A percentile compares a stretch with the other conserved stretches of the same genome.
Conservation (phyloP, 495 filamentous ascomycete species). For the Lichina pygmaea region DNA sequence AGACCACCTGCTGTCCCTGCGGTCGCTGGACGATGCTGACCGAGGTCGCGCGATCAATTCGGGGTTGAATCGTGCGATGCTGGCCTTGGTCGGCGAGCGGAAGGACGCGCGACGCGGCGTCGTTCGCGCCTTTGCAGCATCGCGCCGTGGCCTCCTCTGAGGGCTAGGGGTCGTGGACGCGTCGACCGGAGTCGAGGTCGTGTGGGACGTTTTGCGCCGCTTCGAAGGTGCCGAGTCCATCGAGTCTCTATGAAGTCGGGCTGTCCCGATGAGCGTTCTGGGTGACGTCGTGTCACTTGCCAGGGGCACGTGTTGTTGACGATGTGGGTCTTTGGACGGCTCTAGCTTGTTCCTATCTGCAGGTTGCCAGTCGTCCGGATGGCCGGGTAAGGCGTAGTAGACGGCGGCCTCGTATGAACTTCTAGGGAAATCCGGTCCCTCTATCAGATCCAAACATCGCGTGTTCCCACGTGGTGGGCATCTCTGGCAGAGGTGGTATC, state of each 20-base stretch:
- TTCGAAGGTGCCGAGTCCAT: conserved; percentile 1
- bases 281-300: no score
- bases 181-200: neutral
- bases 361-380: no score
- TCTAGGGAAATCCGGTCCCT: no score
- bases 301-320: no score
- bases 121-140: neutral
- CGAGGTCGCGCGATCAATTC: conserved; percentile 20
- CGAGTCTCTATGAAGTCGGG: neutral
- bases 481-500: no score
- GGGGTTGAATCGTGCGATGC: conserved; percentile 34
- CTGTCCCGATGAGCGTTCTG: no score
- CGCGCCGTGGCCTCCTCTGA: neutral
- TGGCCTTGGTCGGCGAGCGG: conserved; percentile 37
- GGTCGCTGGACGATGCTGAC: neutral
- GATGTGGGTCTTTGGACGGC: no score
- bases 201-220: conserved; percentile 1
- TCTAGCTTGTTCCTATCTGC: no score
- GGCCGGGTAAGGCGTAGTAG: no score
- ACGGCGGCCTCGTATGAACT: no score
- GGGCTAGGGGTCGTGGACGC: neutral
- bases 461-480: no score
- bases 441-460: no score
- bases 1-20: neutral
- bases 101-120: conserved; percentile 24